phyloP scores from a whole-genome alignment of 495 filamentous ascomycete species.

The Trypethelium eluteriae region DNA sequence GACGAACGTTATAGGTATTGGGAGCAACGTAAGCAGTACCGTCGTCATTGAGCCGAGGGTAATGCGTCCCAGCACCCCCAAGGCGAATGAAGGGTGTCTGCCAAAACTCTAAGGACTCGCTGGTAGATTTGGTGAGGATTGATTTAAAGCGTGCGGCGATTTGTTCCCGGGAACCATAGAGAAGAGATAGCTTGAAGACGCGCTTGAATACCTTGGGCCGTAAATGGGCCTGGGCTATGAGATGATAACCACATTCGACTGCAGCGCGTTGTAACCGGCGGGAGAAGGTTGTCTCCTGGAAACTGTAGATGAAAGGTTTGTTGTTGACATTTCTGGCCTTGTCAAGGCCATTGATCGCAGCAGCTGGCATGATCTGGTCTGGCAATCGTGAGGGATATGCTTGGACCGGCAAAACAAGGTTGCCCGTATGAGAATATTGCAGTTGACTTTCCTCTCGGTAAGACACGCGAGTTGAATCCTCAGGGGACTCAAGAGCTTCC shows the following conservation, averaged over 20 bases:
- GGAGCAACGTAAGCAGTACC: conserved; percentile 25
- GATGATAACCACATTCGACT: conserved; percentile 53
- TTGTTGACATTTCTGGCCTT: background rate
- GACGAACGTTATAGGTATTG: conserved; percentile 33
- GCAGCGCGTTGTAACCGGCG: conserved; percentile 60
- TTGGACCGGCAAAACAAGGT: background rate
- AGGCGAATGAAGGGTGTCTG: conserved; percentile 57
- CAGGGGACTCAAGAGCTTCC: background rate
- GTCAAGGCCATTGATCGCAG: conserved; percentile 10
- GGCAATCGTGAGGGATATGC: background rate
- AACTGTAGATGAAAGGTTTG: conserved; percentile 42
- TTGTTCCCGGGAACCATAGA: conserved; percentile 45
- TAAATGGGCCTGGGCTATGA: conserved; percentile 50
- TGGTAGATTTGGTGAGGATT: conserved; percentile 35
- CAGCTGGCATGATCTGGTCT: background rate
- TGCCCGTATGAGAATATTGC: background rate
- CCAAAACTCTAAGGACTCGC: conserved; percentile 52
- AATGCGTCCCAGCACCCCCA: conserved; percentile 63
- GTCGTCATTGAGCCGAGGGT: conserved; percentile 36
- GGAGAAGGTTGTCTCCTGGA: conserved; percentile 62
- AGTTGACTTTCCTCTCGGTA: background rate
- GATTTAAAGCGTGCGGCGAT: conserved; percentile 42
- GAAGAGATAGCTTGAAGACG: conserved; percentile 60
- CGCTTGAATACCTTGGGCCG: conserved; percentile 44
- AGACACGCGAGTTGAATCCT: background rate